These are phyloP conservation scores for Dendrobium nobile DNA, from an alignment of 106 monocot species.

Conservation along the genomic window DNA sequence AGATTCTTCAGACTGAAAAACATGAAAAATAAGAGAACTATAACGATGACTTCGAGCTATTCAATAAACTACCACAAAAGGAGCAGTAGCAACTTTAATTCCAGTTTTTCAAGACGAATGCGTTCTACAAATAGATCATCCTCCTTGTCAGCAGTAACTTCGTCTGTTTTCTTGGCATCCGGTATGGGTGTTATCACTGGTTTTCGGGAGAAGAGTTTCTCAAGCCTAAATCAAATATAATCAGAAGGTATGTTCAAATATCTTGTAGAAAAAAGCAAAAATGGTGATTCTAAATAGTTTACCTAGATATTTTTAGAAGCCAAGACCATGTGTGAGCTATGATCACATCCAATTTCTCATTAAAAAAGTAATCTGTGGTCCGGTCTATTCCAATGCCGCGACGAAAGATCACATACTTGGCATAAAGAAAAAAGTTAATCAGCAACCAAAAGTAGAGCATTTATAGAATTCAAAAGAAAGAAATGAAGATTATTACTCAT, in stretches of 20 bases:
- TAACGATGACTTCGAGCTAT: not conserved
- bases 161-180: constrained; percentile 77
- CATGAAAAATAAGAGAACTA: constrained; percentile 5
- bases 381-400: constrained; percentile 28
- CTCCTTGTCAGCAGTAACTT: constrained; percentile 34
- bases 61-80: not conserved
- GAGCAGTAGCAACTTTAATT: constrained; percentile 47
- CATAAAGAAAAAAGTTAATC: not conserved
- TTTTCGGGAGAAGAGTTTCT: constrained; percentile 44
- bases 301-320: constrained; percentile 14
- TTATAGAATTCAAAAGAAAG: not conserved
- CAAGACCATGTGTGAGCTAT: constrained; percentile 19
- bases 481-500: not conserved
- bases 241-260: not conserved
- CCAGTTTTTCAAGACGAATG: constrained; percentile 74
- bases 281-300: not conserved
- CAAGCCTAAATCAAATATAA: constrained; percentile 29
- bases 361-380: constrained; percentile 25
- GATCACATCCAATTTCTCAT: constrained; percentile 28
- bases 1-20: constrained; percentile 57
- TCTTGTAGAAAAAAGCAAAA: not conserved
- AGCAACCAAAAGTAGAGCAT: not conserved
- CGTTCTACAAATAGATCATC: constrained; percentile 72
- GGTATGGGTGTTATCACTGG: constrained; percentile 15
- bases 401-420: constrained; percentile 24